Conservation (phyloP, 73 alveolate genomes). For the Breviolum minutum region DNA sequence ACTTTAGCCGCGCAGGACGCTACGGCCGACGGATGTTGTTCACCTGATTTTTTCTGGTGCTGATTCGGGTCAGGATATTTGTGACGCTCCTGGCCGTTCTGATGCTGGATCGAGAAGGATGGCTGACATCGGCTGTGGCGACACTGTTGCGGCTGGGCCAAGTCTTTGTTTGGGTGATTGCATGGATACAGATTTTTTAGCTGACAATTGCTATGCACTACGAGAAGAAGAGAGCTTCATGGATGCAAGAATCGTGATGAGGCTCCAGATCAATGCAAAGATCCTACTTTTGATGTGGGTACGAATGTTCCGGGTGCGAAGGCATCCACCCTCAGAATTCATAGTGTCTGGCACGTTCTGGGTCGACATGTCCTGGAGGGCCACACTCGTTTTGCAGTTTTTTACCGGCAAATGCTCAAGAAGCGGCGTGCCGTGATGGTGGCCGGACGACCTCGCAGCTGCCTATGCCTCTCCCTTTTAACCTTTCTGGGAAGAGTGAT, state of each 20-base stretch:
- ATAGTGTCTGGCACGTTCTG: not conserved
- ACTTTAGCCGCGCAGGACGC: not conserved
- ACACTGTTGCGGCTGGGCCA: not conserved
- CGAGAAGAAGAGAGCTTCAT: not conserved
- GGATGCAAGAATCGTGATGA: not conserved
- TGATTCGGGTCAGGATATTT: not conserved
- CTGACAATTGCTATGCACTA: not conserved
- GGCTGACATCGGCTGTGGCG: not conserved
- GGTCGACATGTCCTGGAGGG: not conserved
- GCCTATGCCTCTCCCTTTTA: not conserved
- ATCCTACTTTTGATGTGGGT: not conserved
- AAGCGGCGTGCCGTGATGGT: not conserved
- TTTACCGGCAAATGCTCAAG: not conserved
- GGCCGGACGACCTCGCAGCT: not conserved
- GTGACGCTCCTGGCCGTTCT: not conserved
- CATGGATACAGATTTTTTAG: not conserved
- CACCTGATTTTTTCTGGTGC: too few relatives aligned
- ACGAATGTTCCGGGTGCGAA: not conserved
- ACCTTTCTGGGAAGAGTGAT: not conserved
- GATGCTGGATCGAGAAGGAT: not conserved
- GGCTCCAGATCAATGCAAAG: not conserved
- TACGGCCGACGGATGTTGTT: too few relatives aligned
- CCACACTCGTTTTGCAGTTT: not conserved
- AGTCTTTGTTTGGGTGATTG: not conserved
- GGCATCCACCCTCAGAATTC: not conserved